Percentiles rank a stretch among this genome's conserved stretches.
These are phyloP conservation scores for Pseudogymnoascus sp. DNA, from an alignment of 2,329 filamentous ascomycete species.

Conservation along the genomic window DNA sequence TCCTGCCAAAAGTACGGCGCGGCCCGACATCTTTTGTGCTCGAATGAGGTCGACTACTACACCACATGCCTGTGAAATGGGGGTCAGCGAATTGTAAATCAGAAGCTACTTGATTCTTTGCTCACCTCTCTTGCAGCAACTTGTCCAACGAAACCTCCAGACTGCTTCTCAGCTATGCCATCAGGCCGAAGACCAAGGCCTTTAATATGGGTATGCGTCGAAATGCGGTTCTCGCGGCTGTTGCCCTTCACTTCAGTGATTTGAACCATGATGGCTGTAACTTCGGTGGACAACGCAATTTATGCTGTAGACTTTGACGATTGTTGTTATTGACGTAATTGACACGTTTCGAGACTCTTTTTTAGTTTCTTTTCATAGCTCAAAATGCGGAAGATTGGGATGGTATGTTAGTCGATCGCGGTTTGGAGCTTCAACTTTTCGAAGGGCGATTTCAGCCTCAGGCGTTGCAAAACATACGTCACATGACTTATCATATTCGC, in stretches of 20 bases:
- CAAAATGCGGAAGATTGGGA: neutral
- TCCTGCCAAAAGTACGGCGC: slow-evolving; percentile 86
- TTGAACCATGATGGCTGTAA: slow-evolving; percentile 58
- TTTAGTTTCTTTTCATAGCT: slow-evolving; percentile 7
- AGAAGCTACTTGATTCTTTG: neutral
- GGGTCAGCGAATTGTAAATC: neutral
- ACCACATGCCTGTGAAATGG: slow-evolving; percentile 66
- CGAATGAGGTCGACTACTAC: slow-evolving; percentile 93
- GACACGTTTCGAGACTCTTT: neutral
- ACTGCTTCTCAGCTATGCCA: slow-evolving; percentile 73
- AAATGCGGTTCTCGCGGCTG: slow-evolving; percentile 90
- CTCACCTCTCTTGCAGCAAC: slow-evolving; percentile 74
- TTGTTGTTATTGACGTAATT: neutral
- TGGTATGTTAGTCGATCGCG: neutral
- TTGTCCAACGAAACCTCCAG: slow-evolving; percentile 85
- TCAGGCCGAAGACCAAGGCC: slow-evolving; percentile 79
- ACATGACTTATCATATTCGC: slow-evolving; percentile 2
- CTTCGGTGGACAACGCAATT: slow-evolving; percentile 1
- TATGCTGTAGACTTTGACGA: neutral
- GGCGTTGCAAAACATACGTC: slow-evolving; percentile 7
- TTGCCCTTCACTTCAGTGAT: slow-evolving; percentile 94
- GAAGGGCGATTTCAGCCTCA: slow-evolving; percentile 7
- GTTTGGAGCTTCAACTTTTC: slow-evolving; percentile 9
- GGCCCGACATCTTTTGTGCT: slow-evolving; percentile 94
- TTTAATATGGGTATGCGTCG: slow-evolving; percentile 96